Base-by-base conservation (phyloP, 202 grass and related monocot species). In the Musa balbisiana region DNA sequence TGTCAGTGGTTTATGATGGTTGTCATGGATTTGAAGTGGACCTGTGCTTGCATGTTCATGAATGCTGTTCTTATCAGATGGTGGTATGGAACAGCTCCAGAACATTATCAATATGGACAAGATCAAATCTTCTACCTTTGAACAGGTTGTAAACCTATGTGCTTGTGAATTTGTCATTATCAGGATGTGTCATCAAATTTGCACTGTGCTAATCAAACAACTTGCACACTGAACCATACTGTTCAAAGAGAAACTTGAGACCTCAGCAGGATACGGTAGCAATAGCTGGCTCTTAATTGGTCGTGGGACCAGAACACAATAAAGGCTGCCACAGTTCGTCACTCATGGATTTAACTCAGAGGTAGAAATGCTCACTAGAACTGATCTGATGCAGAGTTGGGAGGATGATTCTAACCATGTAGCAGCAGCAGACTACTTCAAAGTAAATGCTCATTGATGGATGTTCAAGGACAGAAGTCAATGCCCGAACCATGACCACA, bases 401-500 rank as follows among this genome's bases (percentile, higher is more conserved):
- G 33, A 43, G 33, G 33, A 0, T 43, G 33, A 43, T 43, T 43
- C 33, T 6, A 43, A 43, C 33, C 33, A 43, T 43, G 33, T 8
- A 6, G 33, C 33, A 43, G 3, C 33, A n/a, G 20, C 56, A 59
- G 56, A 15, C 56, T 60, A 20, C n/a, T 60, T 60, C 58, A 19
- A 62, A 21, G 19, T 62, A 62, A 62, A 62, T 62, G 17, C 58
- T 62, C 9, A 62, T 62, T 9, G 6, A n/a, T 12, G 66, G 76
- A 89, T 84, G 83, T 85, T 87, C 54, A 89, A 84, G 90, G 82
- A 89, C 78, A 84, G 82, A 91, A 97, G 93, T 93, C 93, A 97
- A 97, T 97, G 85, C 93, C 90, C 90, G 90, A 89, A 93, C 90
- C 90, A 93, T 88, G 87, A 88, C 89, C 85, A 86, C 86, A 43